Evolutionary conservation across 2,329 filamentous ascomycete genomes (phyloP), one percentile per base, ranked within the genome.

Genomic region (Trichoderma endophyticum): DNA sequence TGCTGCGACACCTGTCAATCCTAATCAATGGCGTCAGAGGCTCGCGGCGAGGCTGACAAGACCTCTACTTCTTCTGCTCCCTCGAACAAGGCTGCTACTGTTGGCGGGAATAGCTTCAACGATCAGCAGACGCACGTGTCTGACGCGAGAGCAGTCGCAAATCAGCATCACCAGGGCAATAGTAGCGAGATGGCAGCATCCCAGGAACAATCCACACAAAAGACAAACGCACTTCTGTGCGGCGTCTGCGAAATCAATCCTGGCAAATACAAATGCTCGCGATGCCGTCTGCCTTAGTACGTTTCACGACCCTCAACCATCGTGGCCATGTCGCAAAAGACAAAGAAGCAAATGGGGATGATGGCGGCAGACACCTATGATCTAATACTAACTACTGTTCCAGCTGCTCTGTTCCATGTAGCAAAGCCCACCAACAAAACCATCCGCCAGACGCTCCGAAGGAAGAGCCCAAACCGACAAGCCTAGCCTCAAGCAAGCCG

Each of bases 231-330:
- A 7, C 26, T 7, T 3, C 21, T 68, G 2, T 91, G 89, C 75
- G 84, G 84, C 6, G 82, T 90, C 36, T 91, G 89, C 78, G 78
- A 85, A 32, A 77, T 79, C 39, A 83, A 83, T 5, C 81, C 84
- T 24, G 83, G 83, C 34, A 91, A 89, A 78, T 91, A 91, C 80
- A 91, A 90, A 76, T 91, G 89, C 74, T 83, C 87, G n/a, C 84
- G 84, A 32, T 91, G 89, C 77, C 80, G 83, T 62, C 76, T 87
- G 26, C 85, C 86, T 73, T 91, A 89, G 89, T 91, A 82, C 77
- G 88, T 80, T 32, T 60, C 18, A 8, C 24, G 11, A 24, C 21
- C 6, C 26, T 21, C 57, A 8, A 4, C 39, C 32, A 21, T 51
- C 14, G 12, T 21, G n/a, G n/a, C 43, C 18, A 4, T 28, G 26